Evolutionary conservation across 2,329 filamentous ascomycete genomes (phyloP), one percentile per base, ranked within the genome.

Genomic region (Xylariomycetidae sp.): DNA sequence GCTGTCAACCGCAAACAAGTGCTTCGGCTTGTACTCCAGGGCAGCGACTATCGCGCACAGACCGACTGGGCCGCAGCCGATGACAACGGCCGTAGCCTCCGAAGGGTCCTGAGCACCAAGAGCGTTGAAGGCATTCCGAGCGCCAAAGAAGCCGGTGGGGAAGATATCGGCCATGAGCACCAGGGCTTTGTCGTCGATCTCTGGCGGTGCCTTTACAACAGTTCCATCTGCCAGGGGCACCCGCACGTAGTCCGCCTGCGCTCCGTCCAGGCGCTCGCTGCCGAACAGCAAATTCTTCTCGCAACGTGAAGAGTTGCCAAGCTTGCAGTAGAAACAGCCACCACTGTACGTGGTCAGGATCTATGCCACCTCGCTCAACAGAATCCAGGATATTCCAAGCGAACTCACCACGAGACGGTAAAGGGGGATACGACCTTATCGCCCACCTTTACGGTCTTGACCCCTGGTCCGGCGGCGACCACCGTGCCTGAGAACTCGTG

Each of bases 121-220:
- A 51, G 80, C 63, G 37, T 75, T 74, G 57, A 94, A 82, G 6
- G 79, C 89, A 51, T 87, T 92, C 37, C 73, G 71, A 4, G 85
- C 85, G 6, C 85, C 88, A 48, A 89, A 94, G 62, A 78, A 94
- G 6, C 89, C 85, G 0, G 81, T 86, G 2, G 88, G 88, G 59
- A 92, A 94, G 49, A 95, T 93, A 54, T 95, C 88, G 12, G 85
- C 87, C 88, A 95, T 94, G 17, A 95, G 71, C 6, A 93, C 78
- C 30, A 93, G 68, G 22, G 78, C 78, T 43, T 83, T 74, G 46
- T 90, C 81, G 14, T 81, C 75, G 37, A 93, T 82, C 7, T 72
- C 75, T 2, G 74, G 59, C 0, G 84, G 82, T 0, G 86, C 81
- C 50, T 46, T 31, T n/a, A 88, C 72, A n/a, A 82, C 75, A 1